These are phyloP conservation scores for Pythium rhizo-oryzae DNA, from an alignment of 352 stramenopile genomes.

Conservation along the genomic window DNA sequence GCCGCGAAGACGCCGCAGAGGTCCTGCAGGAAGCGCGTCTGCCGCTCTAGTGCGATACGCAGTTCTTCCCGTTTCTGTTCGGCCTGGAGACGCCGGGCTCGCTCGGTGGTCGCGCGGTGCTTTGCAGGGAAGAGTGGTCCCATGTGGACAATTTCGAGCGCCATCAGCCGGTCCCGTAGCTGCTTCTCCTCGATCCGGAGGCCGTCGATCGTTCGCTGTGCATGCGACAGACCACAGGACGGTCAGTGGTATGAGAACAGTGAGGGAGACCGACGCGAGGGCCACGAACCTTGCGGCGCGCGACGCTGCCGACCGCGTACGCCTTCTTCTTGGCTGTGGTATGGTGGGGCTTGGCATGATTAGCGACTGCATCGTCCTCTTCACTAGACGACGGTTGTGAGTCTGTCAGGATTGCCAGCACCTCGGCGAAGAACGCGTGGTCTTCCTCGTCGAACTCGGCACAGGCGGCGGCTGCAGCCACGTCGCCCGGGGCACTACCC, in stretches of 20 bases:
- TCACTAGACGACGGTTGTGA: not conserved
- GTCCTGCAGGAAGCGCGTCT: not conserved
- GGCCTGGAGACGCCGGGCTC: not conserved
- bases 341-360: not conserved
- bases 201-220: not conserved
- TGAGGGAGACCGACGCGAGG: not conserved
- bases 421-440: not conserved
- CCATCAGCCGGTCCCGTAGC: not conserved
- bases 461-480: not conserved
- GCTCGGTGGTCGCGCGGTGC: not conserved
- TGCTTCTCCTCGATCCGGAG: not conserved
- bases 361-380: not conserved
- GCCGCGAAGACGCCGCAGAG: not conserved
- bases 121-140: not conserved
- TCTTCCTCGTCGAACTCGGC: not conserved
- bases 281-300: not conserved
- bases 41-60: not conserved
- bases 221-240: not conserved
- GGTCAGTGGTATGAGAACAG: not conserved
- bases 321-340: not conserved
- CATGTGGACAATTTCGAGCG: not conserved
- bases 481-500: not conserved
- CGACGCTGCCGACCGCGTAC: not conserved
- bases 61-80: not conserved
- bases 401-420: not conserved